A percentile compares a stretch with the other conserved stretches of the same genome.
These are phyloP conservation scores for Phyllosticta citrichinensis DNA, from an alignment of 2,329 filamentous ascomycete genomes.

Conservation along the genomic window DNA sequence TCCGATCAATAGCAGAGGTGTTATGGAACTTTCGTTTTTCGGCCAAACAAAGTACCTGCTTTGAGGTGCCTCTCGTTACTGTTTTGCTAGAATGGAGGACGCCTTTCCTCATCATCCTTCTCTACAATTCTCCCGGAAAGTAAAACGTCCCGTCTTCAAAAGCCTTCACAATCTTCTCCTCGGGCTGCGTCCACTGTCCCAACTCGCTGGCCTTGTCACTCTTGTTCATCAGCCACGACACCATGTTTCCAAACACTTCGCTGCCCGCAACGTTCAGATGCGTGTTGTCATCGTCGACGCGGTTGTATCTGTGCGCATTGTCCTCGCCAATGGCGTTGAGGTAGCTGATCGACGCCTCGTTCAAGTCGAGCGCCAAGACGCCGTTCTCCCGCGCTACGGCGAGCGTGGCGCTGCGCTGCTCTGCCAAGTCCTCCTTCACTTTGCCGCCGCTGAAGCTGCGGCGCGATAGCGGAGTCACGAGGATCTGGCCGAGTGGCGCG, in stretches of 20 bases:
- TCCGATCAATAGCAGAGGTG: too few relatives aligned
- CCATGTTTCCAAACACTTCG: constrained; percentile 8
- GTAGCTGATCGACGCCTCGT: constrained; percentile 3
- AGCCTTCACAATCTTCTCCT: not conserved
- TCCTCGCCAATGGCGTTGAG: constrained; percentile 6
- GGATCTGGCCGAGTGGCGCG: not conserved
- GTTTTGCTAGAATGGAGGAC: too few relatives aligned
- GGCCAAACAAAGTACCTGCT: too few relatives aligned
- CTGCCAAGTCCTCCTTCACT: constrained; percentile 2
- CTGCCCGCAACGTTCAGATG: constrained; percentile 6
- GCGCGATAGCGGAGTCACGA: constrained; percentile 7
- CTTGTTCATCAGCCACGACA: constrained; percentile 3
- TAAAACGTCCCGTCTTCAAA: constrained; percentile 1
- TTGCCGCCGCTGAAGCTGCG: not conserved
- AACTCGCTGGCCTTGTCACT: not conserved
- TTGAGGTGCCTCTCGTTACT: too few relatives aligned
- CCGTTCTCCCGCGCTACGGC: not conserved
- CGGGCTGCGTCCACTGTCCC: not conserved
- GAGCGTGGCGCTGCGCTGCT: constrained; percentile 3
- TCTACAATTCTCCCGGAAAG: not conserved
- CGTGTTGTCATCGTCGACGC: not conserved
- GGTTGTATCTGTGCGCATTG: constrained; percentile 3
- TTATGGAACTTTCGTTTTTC: too few relatives aligned
- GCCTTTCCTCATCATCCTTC: not conserved
- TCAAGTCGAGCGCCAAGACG: constrained; percentile 2